Conservation (phyloP, 139 green algal species). For the Coccomyxa sp. region DNA sequence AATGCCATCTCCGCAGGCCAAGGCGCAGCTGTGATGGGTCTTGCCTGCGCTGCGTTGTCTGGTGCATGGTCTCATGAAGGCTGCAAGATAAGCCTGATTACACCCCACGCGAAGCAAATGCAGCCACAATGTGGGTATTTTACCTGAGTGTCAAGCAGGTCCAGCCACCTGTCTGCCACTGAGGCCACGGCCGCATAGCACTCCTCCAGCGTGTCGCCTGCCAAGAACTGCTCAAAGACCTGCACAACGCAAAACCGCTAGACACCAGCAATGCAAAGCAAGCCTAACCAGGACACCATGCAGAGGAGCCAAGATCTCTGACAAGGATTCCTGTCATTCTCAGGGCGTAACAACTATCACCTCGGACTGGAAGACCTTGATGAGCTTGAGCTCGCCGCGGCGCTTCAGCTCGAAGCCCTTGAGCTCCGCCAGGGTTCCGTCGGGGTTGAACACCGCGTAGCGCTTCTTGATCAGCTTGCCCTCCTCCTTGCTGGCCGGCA, state of each 20-base stretch:
- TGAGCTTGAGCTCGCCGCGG: slow-evolving; percentile 96
- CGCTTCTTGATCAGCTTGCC: slow-evolving; percentile 99
- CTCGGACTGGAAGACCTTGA: slow-evolving; percentile 97
- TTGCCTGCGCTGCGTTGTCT: too few relatives aligned
- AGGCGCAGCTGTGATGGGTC: too few relatives aligned
- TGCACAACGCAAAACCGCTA: slow-evolving; percentile 17
- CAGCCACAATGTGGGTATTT: too few relatives aligned
- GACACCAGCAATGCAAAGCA: background rate
- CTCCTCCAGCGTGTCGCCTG: slow-evolving; percentile 74
- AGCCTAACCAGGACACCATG: background rate
- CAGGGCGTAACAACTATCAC: too few relatives aligned
- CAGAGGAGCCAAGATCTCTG: too few relatives aligned
- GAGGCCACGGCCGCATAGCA: slow-evolving; percentile 88
- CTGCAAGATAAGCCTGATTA: too few relatives aligned
- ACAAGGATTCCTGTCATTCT: slow-evolving; percentile 54
- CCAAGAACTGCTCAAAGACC: slow-evolving; percentile 95
- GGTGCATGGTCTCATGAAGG: too few relatives aligned
- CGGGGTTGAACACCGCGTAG: slow-evolving; percentile 94
- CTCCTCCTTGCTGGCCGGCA: slow-evolving; percentile 96
- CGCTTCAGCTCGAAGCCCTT: slow-evolving; percentile 97
- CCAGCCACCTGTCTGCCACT: slow-evolving; percentile 95
- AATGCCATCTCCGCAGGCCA: too few relatives aligned
- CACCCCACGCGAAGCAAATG: too few relatives aligned
- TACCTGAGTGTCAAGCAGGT: slow-evolving; percentile 91
- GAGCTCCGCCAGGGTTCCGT: slow-evolving; percentile 91